Evolutionary conservation across 257 asterid genomes (phyloP), one percentile per base, ranked within the genome.

Genomic region (Solanum phureja): DNA sequence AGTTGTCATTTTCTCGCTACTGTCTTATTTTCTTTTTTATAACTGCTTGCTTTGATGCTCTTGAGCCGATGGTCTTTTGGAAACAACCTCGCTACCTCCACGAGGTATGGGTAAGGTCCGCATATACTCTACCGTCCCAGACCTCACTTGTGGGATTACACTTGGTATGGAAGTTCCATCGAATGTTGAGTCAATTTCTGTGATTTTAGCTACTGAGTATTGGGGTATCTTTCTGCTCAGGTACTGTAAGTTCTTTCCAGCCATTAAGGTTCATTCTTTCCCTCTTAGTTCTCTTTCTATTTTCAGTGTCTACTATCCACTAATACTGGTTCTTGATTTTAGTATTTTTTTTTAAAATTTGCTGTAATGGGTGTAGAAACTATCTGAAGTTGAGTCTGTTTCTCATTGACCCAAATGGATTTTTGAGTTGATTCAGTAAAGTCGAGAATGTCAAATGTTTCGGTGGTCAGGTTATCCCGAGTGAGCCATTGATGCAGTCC

Each of bases 401-500:
- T 37, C 12, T 37, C 29, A 34, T 34, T 29, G 83, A 21, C 31
- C 31, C 82, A 9, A 73, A 9, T 73, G 46, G 31, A 35, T 73
- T 73, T 42, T 73, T 73, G 49, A 73, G 46, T 9, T 35, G 29
- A 10, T 37, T 74, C 24, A 93, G 98, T 93, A 95, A 95, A 94
- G 98, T 97, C 34, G 98, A 94, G 92, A 96, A 95, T 88, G 96
- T 94, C 79, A 83, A 90, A 46, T 98, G 98, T 87, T 95, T 93
- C 35, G 95, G 98, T 84, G 98, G 98, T 86, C 93, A 89, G 91
- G 90, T 95, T 88, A 91, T 95, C 35, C 92, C 96, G 98, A 92
- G 98, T 56, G 98, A 93, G 92, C 92, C 93, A 86, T 82, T 91
- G 4, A 6, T 95, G 87, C 86, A 94, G 83, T 97, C 98, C n/a